Conservation (phyloP, 192 early-diverging fungal genomes). For the Entomortierella lignicola region DNA sequence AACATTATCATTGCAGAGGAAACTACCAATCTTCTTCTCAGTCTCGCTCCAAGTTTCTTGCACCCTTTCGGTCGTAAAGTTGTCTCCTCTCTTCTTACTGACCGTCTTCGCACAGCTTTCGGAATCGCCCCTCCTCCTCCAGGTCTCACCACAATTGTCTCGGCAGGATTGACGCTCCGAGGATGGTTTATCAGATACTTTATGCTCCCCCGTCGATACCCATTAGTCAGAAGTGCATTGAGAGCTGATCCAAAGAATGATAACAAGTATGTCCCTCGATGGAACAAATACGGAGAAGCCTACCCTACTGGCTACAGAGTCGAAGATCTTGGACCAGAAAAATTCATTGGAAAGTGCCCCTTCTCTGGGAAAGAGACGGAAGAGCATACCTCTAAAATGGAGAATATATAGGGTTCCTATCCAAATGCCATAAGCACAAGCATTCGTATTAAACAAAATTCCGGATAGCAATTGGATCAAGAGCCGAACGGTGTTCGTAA, state of each 20-base stretch:
- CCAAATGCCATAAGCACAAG: no score
- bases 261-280: slow-evolving; percentile 46
- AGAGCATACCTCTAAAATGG: no score
- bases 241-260: slow-evolving; percentile 18
- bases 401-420: no score
- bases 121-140: slow-evolving; percentile 2
- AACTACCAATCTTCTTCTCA: slow-evolving; percentile 12
- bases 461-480: no score
- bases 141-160: slow-evolving; percentile 8
- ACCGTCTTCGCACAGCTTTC: slow-evolving; percentile 27
- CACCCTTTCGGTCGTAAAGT: slow-evolving; percentile 10
- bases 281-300: slow-evolving; percentile 44
- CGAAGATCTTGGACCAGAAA: slow-evolving; percentile 53
- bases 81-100: slow-evolving; percentile 4
- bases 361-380: no score
- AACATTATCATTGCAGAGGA: slow-evolving; percentile 29
- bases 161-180: slow-evolving; percentile 15
- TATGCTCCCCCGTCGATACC: slow-evolving; percentile 43
- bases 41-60: slow-evolving; percentile 4
- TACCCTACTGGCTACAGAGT: slow-evolving; percentile 53
- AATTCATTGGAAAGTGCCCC: slow-evolving; percentile 55
- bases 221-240: slow-evolving; percentile 41
- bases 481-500: no score
- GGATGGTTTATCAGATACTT: slow-evolving; percentile 49
- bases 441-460: no score